Conservation (phyloP, 768 basidiomycete genomes). For the Tricholoma saponaceum region DNA sequence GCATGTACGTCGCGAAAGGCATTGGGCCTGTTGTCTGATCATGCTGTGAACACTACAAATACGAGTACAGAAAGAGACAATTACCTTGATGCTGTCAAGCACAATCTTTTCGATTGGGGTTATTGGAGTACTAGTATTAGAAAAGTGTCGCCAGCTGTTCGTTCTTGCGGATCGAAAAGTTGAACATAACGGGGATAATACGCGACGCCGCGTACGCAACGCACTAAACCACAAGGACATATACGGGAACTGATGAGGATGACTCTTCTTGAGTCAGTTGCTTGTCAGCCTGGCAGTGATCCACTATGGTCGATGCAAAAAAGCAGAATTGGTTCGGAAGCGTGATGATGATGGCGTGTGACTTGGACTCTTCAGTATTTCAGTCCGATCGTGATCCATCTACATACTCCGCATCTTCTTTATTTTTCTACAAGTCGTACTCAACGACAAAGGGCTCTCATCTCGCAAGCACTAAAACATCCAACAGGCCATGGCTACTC, state of each 20-base stretch:
- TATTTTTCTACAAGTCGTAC: conserved; percentile 1
- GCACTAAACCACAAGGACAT: conserved; percentile 3
- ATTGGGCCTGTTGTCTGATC: conserved; percentile 83
- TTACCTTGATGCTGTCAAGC: conserved; percentile 68
- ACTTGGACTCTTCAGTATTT: conserved; percentile 1
- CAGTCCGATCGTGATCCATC: conserved; percentile 1
- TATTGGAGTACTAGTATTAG: conserved; percentile 13
- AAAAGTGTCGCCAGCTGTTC: conserved; percentile 6
- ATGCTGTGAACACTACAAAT: conserved; percentile 4
- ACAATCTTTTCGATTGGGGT: conserved; percentile 63
- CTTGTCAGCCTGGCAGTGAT: too few species aligned
- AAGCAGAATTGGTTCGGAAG: too few species aligned
- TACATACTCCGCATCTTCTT: neutral
- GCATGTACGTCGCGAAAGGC: conserved; percentile 87
- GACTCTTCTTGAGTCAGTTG: neutral
- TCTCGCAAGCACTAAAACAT: conserved; percentile 2
- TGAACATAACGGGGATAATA: neutral
- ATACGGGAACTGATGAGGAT: neutral
- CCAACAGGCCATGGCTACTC: conserved; percentile 40
- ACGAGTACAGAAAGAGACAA: conserved; percentile 3
- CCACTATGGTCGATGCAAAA: too few species aligned
- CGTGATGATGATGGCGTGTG: conserved; percentile 1
- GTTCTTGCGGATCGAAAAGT: neutral
- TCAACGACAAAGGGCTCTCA: conserved; percentile 1
- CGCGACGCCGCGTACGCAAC: conserved; percentile 8